phyloP scores from a whole-genome alignment of 2,329 filamentous ascomycete species.

The Stachybotrys chlorohalonatus region DNA sequence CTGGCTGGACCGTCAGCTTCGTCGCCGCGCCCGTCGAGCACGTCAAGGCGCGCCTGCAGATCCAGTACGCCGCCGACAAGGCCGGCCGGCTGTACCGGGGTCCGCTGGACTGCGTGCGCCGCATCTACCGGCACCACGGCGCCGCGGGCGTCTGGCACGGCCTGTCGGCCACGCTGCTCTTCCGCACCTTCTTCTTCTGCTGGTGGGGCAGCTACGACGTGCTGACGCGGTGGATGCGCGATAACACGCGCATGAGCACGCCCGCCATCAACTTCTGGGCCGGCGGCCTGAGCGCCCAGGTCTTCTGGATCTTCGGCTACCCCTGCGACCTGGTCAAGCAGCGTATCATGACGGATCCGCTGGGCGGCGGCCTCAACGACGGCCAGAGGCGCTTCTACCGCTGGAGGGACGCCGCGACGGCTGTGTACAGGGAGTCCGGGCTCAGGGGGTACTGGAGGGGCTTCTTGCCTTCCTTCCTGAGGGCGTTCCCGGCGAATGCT shows the following conservation, averaged over 20 bases:
- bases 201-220: conserved; percentile 98
- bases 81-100: conserved; percentile 72
- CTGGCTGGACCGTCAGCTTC: conserved; percentile 84
- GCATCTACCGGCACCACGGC: conserved; percentile 65
- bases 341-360: conserved; percentile 88
- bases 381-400: conserved; percentile 57
- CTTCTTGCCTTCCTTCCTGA: conserved; percentile 85
- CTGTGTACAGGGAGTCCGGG: conserved; percentile 70
- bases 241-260: conserved; percentile 60
- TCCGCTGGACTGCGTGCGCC: conserved; percentile 72
- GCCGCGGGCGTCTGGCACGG: conserved; percentile 78
- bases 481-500: conserved; percentile 93
- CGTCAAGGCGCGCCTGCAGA: conserved; percentile 85
- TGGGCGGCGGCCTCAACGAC: conserved; percentile 62
- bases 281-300: conserved; percentile 81
- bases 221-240: conserved; percentile 58
- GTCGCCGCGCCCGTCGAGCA: conserved; percentile 93
- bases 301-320: conserved; percentile 92
- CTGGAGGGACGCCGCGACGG: conserved; percentile 72
- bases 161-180: conserved; percentile 73
- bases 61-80: conserved; percentile 82
- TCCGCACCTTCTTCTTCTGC: conserved; percentile 91
- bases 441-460: conserved; percentile 83
- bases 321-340: conserved; percentile 93
- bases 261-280: conserved; percentile 96